phyloP scores from a whole-genome alignment of 805 yeast genomes.

The Kazachstania africana region DNA sequence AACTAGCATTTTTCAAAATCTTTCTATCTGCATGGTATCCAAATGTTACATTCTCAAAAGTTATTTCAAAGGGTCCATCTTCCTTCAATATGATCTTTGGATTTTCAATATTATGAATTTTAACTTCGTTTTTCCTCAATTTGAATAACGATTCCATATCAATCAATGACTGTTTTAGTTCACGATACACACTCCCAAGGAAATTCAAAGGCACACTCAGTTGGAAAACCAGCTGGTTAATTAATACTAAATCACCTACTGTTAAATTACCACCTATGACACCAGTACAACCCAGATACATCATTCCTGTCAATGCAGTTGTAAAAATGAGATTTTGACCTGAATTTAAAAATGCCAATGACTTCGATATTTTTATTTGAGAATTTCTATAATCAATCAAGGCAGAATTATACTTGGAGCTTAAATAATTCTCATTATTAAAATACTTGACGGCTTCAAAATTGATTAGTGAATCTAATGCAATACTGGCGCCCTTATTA shows the following conservation, averaged over 20 bases:
- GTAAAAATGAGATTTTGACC: slow-evolving; percentile 79
- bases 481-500: slow-evolving; percentile 89
- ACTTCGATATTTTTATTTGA: slow-evolving; percentile 72
- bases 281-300: slow-evolving; percentile 96
- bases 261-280: slow-evolving; percentile 73
- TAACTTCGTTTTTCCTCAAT: slow-evolving; percentile 63
- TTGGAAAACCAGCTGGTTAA: slow-evolving; percentile 93
- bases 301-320: slow-evolving; percentile 85
- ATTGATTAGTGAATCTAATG: slow-evolving; percentile 85
- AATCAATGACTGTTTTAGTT: slow-evolving; percentile 78
- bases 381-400: slow-evolving; percentile 57
- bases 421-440: slow-evolving; percentile 78
- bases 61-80: slow-evolving; percentile 56
- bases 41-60: slow-evolving; percentile 83
- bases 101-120: slow-evolving; percentile 54
- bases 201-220: slow-evolving; percentile 89
- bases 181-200: slow-evolving; percentile 90
- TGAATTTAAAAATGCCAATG: slow-evolving; percentile 63
- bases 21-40: slow-evolving; percentile 87
- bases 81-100: slow-evolving; percentile 35
- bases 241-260: slow-evolving; percentile 90
- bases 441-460: slow-evolving; percentile 91
- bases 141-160: slow-evolving; percentile 95
- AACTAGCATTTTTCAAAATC: slow-evolving; percentile 67
- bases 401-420: slow-evolving; percentile 66